A percentile compares a stretch with the other conserved stretches of the same genome.
Conservation (phyloP, 129 eudicot genomes). For the Pittosporum tobira region DNA sequence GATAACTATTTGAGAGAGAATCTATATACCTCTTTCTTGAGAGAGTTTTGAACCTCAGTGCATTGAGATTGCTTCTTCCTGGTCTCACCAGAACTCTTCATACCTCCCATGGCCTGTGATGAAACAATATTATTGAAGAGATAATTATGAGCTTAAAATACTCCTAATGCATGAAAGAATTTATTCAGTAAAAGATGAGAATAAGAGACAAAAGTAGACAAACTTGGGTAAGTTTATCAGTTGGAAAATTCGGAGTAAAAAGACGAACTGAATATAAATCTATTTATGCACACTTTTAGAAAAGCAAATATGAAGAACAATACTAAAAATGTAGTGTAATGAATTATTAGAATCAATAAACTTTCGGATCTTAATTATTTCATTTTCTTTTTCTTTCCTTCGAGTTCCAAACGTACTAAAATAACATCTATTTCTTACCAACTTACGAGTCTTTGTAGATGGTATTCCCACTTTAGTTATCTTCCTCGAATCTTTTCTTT, state of each 20-base stretch:
- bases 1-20: conserved; percentile 5
- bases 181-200: conserved; percentile 1
- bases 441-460: conserved; percentile 25
- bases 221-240: too few relatives aligned
- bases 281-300: too few relatives aligned
- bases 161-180: too few relatives aligned
- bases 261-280: too few relatives aligned
- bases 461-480: conserved; percentile 19
- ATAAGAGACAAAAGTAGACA: not conserved
- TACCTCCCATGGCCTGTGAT: conserved; percentile 23
- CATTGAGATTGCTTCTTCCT: conserved; percentile 24
- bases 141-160: too few relatives aligned
- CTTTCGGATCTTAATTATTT: too few relatives aligned
- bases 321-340: too few relatives aligned
- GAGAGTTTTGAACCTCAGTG: conserved; percentile 28
- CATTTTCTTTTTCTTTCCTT: too few relatives aligned
- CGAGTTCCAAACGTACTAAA: too few relatives aligned
- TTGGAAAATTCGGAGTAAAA: too few relatives aligned
- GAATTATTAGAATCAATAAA: too few relatives aligned
- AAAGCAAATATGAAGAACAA: too few relatives aligned
- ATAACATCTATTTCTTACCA: conserved; percentile 18
- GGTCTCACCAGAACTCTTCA: conserved; percentile 20
- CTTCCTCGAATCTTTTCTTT: conserved; percentile 25
- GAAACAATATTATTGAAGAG: conserved; percentile 11
- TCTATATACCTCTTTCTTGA: conserved; percentile 45